phyloP scores from a whole-genome alignment of 140 eudicot species.

The Senecio squalidus region DNA sequence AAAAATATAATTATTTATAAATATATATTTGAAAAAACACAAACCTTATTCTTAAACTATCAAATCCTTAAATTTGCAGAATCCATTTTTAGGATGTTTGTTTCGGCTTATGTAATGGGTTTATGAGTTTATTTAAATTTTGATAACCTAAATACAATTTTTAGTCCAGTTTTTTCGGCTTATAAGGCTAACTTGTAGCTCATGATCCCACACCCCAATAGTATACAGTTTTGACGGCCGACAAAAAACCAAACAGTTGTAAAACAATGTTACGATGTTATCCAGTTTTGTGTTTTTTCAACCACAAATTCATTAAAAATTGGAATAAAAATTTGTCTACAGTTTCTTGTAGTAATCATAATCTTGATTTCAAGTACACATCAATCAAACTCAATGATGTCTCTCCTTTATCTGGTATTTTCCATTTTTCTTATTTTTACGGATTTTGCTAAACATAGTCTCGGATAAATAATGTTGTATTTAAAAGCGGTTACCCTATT shows the following conservation, averaged over 20 bases:
- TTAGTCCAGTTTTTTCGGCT: too few relatives aligned
- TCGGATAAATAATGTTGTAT: not conserved
- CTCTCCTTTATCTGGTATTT: slow-evolving; percentile 25
- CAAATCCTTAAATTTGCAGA: too few relatives aligned
- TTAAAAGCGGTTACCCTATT: not conserved
- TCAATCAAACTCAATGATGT: not conserved
- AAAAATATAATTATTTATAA: too few relatives aligned
- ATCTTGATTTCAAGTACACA: not conserved
- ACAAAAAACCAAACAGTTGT: not conserved
- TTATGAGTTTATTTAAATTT: too few relatives aligned
- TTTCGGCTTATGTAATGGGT: too few relatives aligned
- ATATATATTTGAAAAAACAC: too few relatives aligned
- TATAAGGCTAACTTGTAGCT: too few relatives aligned
- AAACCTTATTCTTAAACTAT: too few relatives aligned
- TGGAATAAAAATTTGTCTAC: not conserved
- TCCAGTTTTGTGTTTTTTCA: slow-evolving; percentile 11
- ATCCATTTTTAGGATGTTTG: too few relatives aligned
- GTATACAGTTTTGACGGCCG: too few relatives aligned
- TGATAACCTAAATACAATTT: too few relatives aligned
- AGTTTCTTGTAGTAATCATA: not conserved
- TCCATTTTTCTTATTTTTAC: not conserved
- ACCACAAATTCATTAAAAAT: not conserved
- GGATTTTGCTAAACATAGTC: not conserved
- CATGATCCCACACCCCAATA: too few relatives aligned
- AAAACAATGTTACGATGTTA: slow-evolving; percentile 20